Evolutionary conservation across 2,329 filamentous ascomycete genomes (phyloP).

Genomic region (Trichoderma pleuroti): DNA sequence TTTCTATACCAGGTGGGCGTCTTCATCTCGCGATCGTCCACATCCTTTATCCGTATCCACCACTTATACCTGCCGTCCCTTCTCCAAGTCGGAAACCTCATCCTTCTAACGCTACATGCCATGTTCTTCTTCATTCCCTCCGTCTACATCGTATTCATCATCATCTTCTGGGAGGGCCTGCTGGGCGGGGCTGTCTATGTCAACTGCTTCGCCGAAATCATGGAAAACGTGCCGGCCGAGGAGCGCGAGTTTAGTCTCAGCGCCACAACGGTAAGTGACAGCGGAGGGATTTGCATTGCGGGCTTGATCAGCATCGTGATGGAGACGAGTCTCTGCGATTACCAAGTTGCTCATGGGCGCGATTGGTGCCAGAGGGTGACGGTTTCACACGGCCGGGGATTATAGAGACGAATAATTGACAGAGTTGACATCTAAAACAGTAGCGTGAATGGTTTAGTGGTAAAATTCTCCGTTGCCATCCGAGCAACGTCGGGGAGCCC

Average conservation of each 20-base stretch:
- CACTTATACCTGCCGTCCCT: slow-evolving; percentile 77
- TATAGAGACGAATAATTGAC: not conserved
- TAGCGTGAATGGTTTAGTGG: slow-evolving; percentile 30
- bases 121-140: slow-evolving; percentile 77
- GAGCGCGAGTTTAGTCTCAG: slow-evolving; percentile 90
- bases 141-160: slow-evolving; percentile 78
- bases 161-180: slow-evolving; percentile 93
- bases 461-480: slow-evolving; percentile 36
- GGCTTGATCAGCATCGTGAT: slow-evolving; percentile 79
- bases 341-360: slow-evolving; percentile 77
- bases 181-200: slow-evolving; percentile 92
- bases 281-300: slow-evolving; percentile 83
- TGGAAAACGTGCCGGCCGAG: slow-evolving; percentile 70
- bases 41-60: slow-evolving; percentile 79
- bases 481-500: slow-evolving; percentile 32
- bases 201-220: slow-evolving; percentile 92
- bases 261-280: slow-evolving; percentile 89
- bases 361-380: slow-evolving; percentile 65
- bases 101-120: slow-evolving; percentile 70
- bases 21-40: slow-evolving; percentile 88
- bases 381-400: slow-evolving; percentile 25
- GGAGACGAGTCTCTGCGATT: slow-evolving; percentile 77
- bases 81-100: slow-evolving; percentile 76
- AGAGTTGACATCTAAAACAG: not conserved
- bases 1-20: slow-evolving; percentile 94